Base-by-base conservation (phyloP, 2,329 filamentous ascomycete genomes). In the Arachnomyces sp. region DNA sequence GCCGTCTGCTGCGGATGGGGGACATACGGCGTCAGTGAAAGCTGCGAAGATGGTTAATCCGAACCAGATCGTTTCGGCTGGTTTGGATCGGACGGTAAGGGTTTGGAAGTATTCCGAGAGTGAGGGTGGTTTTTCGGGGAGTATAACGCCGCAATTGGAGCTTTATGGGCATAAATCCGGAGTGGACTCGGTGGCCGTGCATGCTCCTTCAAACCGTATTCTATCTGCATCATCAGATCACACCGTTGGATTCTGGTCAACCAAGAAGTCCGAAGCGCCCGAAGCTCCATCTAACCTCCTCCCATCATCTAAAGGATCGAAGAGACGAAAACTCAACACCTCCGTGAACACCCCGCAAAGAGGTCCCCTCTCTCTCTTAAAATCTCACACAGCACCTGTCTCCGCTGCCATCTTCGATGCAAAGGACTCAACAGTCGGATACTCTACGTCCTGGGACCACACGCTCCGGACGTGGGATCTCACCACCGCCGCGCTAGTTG, bases 401-500 rank as follows among this genome's bases (percentile, higher is more conserved):
- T 86, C 85, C 1, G 84, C 82, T 39, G 84, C 83, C 29, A 74
- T 87, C 35, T 96, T 98, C 69, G 86, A 94, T 63, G 82, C 82
- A 3, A 74, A 78, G 39, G 90, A 96, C 64, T 67, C 80, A 8
- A 95, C 86, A 11, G 86, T 95, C 31, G 90, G 85, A 34, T 96
- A 98, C 71, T 90, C 87, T 1, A 80, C 82, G 15, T 94, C 88
- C 13, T 84, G 86, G 68, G 93, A 98, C 68, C 89, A 95, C 71
- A 85, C 85, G 1, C 71, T 96, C 52, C 82, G 83, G 48, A 96
- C 92, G 0, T 84, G 94, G 68, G 92, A 98, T 68, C 74, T 98
- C 34, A 82, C 88, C 0, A 95, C 90, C 1, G 73, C 78, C 40
- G 70, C 73, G 18, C 77, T 86, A 44, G 87, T 96, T 31, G 86